These are phyloP conservation scores for Raddia guianensis DNA, from an alignment of 176 grass and related monocot genomes.

Conservation along the genomic window DNA sequence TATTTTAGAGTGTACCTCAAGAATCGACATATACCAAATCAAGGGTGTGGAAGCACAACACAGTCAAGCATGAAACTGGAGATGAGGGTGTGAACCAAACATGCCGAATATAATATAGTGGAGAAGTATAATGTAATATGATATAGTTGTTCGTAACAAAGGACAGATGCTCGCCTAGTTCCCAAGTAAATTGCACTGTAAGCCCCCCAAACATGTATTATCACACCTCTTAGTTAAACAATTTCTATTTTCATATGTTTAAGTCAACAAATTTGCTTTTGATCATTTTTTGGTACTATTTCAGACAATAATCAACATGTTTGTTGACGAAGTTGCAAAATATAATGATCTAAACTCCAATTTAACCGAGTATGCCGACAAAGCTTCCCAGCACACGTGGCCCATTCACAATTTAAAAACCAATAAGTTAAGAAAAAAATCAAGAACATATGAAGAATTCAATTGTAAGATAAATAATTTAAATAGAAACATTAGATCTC, in stretches of 20 bases:
- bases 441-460: background rate
- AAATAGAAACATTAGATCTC: constrained; percentile 32
- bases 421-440: background rate
- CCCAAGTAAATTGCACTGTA: background rate
- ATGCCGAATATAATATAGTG: too few species aligned
- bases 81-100: too few species aligned
- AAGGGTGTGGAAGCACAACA: too few species aligned
- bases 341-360: background rate
- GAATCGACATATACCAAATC: too few species aligned
- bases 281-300: background rate
- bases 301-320: background rate
- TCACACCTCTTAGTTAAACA: background rate
- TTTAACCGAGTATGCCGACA: background rate
- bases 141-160: too few species aligned
- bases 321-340: constrained; percentile 16
- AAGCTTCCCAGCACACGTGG: constrained; percentile 14
- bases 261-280: constrained; percentile 12
- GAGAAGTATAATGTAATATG: too few species aligned
- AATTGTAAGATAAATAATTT: background rate
- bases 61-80: too few species aligned
- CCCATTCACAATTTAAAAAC: background rate
- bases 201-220: constrained; percentile 6
- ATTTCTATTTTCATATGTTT: constrained; percentile 15
- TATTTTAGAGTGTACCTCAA: too few species aligned
- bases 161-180: too few species aligned